Percentiles rank a stretch among this genome's conserved stretches.
Conservation (phyloP, 495 filamentous ascomycete species). For the Penicillium daleae region DNA sequence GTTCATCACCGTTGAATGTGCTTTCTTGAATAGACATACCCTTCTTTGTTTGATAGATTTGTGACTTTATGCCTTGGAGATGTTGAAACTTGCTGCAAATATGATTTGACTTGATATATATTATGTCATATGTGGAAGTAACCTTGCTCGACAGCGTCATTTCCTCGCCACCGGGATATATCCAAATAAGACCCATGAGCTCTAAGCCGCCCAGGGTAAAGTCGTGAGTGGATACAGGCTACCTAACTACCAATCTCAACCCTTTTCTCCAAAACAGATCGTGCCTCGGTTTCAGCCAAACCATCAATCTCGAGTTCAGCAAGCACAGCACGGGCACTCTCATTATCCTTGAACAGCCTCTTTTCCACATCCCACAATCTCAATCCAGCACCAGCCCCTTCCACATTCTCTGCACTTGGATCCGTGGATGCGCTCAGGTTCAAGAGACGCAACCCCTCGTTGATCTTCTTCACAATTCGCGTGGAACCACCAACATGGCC, state of each 20-base stretch:
- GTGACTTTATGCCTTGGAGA: neutral
- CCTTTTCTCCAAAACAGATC: conserved; percentile 74
- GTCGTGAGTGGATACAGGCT: neutral
- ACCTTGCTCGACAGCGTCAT: too few species aligned
- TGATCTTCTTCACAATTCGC: conserved; percentile 62
- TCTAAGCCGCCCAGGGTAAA: neutral
- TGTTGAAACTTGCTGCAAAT: neutral
- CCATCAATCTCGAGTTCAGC: conserved; percentile 65
- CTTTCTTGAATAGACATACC: neutral
- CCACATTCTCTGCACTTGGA: conserved; percentile 25
- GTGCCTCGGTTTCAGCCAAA: conserved; percentile 73
- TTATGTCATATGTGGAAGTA: too few species aligned
- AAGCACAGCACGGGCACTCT: conserved; percentile 75
- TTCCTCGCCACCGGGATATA: neutral
- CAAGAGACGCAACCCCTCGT: conserved; percentile 70
- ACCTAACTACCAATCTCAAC: conserved; percentile 61
- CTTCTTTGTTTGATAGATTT: neutral
- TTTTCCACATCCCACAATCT: conserved; percentile 74
- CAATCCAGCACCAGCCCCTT: conserved; percentile 31
- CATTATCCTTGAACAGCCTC: conserved; percentile 76
- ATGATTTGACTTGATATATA: too few species aligned
- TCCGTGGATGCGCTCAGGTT: conserved; percentile 58
- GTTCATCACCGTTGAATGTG: conserved; percentile 32
- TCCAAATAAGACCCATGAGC: neutral
- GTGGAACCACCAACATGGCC: conserved; percentile 49